Evolutionary conservation across 2,329 filamentous ascomycete genomes (phyloP).

Genomic region (Sporothrix variecibatus): DNA sequence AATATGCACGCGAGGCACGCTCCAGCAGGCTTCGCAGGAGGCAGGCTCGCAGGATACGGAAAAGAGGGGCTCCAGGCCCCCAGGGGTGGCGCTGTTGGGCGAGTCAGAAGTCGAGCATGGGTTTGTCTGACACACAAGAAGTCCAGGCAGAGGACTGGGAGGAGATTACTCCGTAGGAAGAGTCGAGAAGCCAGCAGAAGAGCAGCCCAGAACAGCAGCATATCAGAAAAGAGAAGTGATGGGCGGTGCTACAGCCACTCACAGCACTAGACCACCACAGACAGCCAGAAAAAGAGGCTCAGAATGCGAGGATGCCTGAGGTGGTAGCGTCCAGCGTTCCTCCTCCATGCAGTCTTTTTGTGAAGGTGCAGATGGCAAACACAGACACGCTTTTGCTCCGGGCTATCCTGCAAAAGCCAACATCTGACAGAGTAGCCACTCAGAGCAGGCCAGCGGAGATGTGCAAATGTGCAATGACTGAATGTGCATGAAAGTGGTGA

Average conservation of each 20-base stretch:
- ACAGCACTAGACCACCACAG: not conserved
- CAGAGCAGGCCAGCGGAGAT: not conserved
- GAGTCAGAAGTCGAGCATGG: constrained; percentile 26
- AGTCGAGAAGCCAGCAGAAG: not conserved
- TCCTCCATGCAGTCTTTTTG: constrained; percentile 4
- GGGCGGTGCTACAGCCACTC: constrained; percentile 28
- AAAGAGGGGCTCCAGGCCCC: not conserved
- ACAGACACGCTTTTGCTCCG: not conserved
- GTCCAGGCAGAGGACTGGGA: not conserved
- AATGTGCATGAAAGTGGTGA: not conserved
- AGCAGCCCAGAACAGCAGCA: not conserved
- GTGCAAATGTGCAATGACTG: not conserved
- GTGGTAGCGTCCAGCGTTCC: not conserved
- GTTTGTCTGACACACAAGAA: constrained; percentile 30
- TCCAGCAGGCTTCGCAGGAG: not conserved
- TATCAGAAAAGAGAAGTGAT: not conserved
- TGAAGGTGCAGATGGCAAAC: not conserved
- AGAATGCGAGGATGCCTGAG: not conserved
- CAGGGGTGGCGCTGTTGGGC: constrained; percentile 17
- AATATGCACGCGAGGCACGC: not conserved
- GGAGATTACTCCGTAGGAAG: too few relatives aligned
- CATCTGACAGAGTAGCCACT: not conserved
- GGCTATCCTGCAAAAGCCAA: constrained; percentile 5
- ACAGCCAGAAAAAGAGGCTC: not conserved
- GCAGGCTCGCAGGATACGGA: not conserved